Percentiles rank a stretch among this genome's conserved stretches.
Conservation (phyloP, 2,329 filamentous ascomycete genomes). For the Ascochyta lentis region DNA sequence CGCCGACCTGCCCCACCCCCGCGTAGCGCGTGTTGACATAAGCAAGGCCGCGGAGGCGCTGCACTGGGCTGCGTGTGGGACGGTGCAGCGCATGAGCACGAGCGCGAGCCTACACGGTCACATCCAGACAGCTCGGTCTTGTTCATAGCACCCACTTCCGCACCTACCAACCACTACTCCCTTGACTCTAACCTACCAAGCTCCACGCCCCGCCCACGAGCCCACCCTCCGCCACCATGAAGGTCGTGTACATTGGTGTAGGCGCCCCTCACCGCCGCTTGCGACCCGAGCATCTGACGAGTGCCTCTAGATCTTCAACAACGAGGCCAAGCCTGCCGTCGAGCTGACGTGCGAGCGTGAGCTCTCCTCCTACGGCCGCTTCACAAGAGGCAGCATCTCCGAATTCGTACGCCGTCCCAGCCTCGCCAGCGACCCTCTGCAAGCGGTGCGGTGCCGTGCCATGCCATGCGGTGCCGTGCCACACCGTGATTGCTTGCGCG, state of each 20-base stretch:
- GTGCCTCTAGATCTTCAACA: constrained; percentile 73
- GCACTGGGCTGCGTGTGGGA: not conserved
- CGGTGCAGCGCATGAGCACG: not conserved
- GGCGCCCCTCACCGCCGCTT: constrained; percentile 45
- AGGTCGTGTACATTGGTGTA: constrained; percentile 88
- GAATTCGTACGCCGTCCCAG: constrained; percentile 35
- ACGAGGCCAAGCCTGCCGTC: constrained; percentile 74
- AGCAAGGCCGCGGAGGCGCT: constrained; percentile 14
- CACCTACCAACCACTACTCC: not conserved
- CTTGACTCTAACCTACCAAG: not conserved
- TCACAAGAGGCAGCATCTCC: constrained; percentile 63
- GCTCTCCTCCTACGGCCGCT: constrained; percentile 78
- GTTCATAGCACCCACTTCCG: not conserved
- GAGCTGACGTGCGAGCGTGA: constrained; percentile 81
- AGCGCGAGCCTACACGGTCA: constrained; percentile 4
- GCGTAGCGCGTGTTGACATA: constrained; percentile 29
- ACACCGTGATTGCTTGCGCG: not conserved
- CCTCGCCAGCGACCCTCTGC: not conserved
- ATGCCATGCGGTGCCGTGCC: no score
- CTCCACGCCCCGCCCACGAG: not conserved
- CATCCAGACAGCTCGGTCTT: constrained; percentile 4
- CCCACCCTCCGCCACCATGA: constrained; percentile 64
- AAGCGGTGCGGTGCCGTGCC: no score
- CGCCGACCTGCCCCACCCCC: constrained; percentile 33
- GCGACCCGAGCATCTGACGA: constrained; percentile 20